Percentiles rank a stretch among this genome's conserved stretches.
Evolutionary conservation across 441 rosid species (phyloP).

Genomic region (Arabidopsis hybrid): DNA sequence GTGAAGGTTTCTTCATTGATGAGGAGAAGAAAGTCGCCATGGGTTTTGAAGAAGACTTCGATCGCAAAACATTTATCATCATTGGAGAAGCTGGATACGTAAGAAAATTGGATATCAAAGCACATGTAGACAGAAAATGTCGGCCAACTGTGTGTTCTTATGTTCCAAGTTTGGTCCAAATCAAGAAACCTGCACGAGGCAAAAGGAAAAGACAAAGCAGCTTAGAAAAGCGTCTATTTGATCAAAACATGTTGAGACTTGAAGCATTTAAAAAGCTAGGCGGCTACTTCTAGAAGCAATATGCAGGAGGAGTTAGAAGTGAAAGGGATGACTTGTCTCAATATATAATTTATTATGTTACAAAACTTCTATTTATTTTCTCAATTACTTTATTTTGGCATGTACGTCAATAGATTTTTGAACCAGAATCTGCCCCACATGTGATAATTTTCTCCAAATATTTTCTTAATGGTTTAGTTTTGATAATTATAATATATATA

Average conservation of each 20-base stretch:
- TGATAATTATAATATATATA: neutral
- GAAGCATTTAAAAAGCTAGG: neutral
- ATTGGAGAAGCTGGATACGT: constrained; percentile 5
- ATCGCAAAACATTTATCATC: neutral
- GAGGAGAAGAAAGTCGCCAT: neutral
- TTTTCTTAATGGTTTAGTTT: neutral
- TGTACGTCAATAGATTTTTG: neutral
- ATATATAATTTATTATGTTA: neutral
- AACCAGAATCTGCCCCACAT: neutral
- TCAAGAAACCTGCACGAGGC: neutral
- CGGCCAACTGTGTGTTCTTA: neutral
- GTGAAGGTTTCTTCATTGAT: neutral
- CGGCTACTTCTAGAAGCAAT: neutral
- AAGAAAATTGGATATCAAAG: neutral
- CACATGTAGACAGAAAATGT: neutral
- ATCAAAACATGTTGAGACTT: constrained; percentile 1
- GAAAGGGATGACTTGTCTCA: neutral
- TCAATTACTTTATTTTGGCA: neutral
- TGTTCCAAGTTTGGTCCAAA: constrained; percentile 7
- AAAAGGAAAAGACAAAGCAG: neutral
- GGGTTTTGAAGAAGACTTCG: neutral
- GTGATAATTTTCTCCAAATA: neutral
- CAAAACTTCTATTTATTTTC: neutral
- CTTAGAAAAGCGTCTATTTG: neutral
- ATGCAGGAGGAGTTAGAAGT: neutral